phyloP scores from a whole-genome alignment of 257 asterid genomes.

The Solanum chaucha region DNA sequence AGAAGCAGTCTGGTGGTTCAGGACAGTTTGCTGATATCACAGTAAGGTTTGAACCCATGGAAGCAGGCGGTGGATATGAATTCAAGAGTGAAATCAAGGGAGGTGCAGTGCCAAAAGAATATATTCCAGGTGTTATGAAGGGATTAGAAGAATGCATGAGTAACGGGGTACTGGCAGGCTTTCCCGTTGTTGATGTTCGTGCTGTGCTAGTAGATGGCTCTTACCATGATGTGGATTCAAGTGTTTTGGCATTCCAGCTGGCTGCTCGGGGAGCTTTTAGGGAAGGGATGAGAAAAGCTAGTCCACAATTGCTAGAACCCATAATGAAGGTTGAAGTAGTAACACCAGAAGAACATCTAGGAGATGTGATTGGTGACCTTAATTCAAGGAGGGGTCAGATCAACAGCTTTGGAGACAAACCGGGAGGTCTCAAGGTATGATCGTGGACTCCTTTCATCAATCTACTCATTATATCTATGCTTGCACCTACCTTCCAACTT shows the following conservation, averaged over 20 bases:
- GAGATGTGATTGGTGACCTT: slow-evolving; percentile 95
- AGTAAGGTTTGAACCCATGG: slow-evolving; percentile 82
- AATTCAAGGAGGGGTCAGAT: slow-evolving; percentile 96
- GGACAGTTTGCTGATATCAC: slow-evolving; percentile 96
- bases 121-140: slow-evolving; percentile 95
- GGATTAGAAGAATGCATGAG: slow-evolving; percentile 96
- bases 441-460: background rate
- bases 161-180: slow-evolving; percentile 89
- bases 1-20: slow-evolving; percentile 96
- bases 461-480: background rate
- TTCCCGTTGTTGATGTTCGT: slow-evolving; percentile 90
- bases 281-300: slow-evolving; percentile 92
- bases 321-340: slow-evolving; percentile 89
- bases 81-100: slow-evolving; percentile 98
- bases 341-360: slow-evolving; percentile 95
- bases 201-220: slow-evolving; percentile 93
- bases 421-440: slow-evolving; percentile 95
- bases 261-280: slow-evolving; percentile 97
- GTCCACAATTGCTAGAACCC: slow-evolving; percentile 86
- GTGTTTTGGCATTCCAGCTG: slow-evolving; percentile 94
- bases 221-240: slow-evolving; percentile 94
- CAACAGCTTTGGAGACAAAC: slow-evolving; percentile 87
- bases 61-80: slow-evolving; percentile 81
- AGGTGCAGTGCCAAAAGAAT: slow-evolving; percentile 89
- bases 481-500: background rate